Conservation (phyloP, 2,329 filamentous ascomycete species). For the Dactylellina parvicollis region DNA sequence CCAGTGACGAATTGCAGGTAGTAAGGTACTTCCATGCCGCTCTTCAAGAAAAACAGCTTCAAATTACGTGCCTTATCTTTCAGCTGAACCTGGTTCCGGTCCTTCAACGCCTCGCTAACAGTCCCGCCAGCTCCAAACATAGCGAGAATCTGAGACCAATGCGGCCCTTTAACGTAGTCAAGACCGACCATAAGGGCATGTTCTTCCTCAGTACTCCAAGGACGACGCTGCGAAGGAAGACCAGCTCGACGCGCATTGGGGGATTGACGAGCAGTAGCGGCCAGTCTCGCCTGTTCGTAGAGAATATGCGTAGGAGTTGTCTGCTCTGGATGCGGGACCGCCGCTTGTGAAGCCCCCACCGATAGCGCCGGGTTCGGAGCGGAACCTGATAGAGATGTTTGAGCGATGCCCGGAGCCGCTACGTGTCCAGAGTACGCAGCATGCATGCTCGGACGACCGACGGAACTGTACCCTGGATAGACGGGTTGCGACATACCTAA, state of each 20-base stretch:
- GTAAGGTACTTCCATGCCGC: slow-evolving; percentile 87
- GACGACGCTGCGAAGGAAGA: slow-evolving; percentile 71
- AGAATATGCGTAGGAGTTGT: slow-evolving; percentile 67
- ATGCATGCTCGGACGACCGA: slow-evolving; percentile 36
- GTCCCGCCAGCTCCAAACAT: slow-evolving; percentile 83
- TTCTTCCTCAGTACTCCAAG: slow-evolving; percentile 90
- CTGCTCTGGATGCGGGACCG: slow-evolving; percentile 60
- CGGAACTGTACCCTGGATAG: slow-evolving; percentile 34
- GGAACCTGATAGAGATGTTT: slow-evolving; percentile 26
- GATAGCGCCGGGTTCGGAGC: slow-evolving; percentile 44
- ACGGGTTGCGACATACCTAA: slow-evolving; percentile 41
- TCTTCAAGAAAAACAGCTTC: slow-evolving; percentile 91
- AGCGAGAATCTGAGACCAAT: slow-evolving; percentile 90
- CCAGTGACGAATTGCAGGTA: slow-evolving; percentile 88
- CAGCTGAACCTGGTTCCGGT: slow-evolving; percentile 87
- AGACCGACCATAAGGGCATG: slow-evolving; percentile 88
- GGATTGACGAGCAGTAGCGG: slow-evolving; percentile 68
- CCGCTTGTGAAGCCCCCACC: slow-evolving; percentile 20
- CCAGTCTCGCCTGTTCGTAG: slow-evolving; percentile 69
- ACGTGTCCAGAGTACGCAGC: slow-evolving; percentile 17
- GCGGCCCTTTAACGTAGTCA: slow-evolving; percentile 86
- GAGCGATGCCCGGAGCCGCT: slow-evolving; percentile 47
- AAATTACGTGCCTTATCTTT: slow-evolving; percentile 92
- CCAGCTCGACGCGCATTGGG: slow-evolving; percentile 67
- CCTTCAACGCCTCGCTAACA: slow-evolving; percentile 83